phyloP scores from a whole-genome alignment of 306 rosid species.

The Quercus bicolor region DNA sequence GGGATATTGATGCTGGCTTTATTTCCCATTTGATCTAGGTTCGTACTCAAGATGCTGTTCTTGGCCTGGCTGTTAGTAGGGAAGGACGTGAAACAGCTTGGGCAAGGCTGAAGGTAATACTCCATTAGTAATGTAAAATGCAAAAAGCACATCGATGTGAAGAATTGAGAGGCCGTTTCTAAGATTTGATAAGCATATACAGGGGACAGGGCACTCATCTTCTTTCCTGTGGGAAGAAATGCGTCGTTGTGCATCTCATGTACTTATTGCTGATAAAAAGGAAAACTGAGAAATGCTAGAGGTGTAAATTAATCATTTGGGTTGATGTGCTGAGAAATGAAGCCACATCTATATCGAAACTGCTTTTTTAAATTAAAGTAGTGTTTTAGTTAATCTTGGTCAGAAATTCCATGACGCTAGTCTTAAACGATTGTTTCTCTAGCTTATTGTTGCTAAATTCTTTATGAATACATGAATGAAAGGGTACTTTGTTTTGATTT shows the following conservation, averaged over 20 bases:
- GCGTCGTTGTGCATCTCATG: background rate
- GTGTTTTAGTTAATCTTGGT: background rate
- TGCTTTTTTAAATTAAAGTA: background rate
- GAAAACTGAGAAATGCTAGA: no score
- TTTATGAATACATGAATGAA: background rate
- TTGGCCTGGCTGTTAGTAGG: constrained; percentile 53
- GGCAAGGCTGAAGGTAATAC: constrained; percentile 76
- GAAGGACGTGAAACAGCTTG: constrained; percentile 85
- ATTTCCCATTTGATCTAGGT: constrained; percentile 41
- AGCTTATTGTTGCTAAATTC: background rate
- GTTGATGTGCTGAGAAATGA: no score
- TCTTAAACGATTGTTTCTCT: background rate
- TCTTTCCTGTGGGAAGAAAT: background rate
- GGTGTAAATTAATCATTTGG: no score
- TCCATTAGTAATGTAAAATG: constrained; percentile 13
- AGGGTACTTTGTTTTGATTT: background rate
- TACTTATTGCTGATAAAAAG: background rate
- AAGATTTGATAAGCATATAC: background rate
- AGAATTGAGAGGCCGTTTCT: background rate
- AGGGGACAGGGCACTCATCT: background rate
- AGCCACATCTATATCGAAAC: background rate
- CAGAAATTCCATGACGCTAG: background rate
- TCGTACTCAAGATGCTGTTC: constrained; percentile 79
- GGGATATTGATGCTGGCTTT: constrained; percentile 19
- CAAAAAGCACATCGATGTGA: background rate